phyloP scores from a whole-genome alignment of 345 rosid species.

The Lenwebbia sp. region DNA sequence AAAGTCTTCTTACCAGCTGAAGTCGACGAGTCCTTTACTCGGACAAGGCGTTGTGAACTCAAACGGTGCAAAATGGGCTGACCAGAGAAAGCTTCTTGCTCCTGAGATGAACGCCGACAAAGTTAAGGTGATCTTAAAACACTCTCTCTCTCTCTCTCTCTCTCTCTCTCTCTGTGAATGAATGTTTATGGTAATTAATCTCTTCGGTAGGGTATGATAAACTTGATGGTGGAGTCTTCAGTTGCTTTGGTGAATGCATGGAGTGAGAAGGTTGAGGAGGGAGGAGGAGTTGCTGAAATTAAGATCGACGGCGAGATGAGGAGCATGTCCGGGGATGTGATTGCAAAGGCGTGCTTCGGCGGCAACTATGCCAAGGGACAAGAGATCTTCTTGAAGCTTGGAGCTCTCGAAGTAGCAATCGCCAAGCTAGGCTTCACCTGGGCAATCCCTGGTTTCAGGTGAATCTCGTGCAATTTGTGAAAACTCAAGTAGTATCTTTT shows the following conservation, averaged over 20 bases:
- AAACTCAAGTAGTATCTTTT: too few species aligned
- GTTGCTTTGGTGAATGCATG: constrained; percentile 11
- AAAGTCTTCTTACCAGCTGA: constrained; percentile 14
- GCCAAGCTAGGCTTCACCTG: constrained; percentile 2
- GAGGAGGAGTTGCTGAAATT: constrained; percentile 10
- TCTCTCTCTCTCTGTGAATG: neutral
- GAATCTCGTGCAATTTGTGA: neutral
- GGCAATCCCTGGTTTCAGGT: constrained; percentile 16
- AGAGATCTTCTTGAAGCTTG: constrained; percentile 25
- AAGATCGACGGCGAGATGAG: constrained; percentile 13
- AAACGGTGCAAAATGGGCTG: constrained; percentile 15
- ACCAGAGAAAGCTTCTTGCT: constrained; percentile 17
- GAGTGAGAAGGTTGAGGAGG: constrained; percentile 10
- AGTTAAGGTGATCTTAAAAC: constrained; percentile 7
- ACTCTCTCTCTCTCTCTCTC: neutral
- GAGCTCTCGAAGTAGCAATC: constrained; percentile 20
- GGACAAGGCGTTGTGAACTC: constrained; percentile 20
- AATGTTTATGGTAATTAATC: neutral
- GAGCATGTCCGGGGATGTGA: constrained; percentile 32
- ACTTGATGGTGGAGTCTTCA: constrained; percentile 22
- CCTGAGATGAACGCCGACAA: constrained; percentile 17
- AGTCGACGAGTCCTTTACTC: constrained; percentile 6
- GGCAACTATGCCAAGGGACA: constrained; percentile 30
- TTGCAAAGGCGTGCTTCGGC: constrained; percentile 38
- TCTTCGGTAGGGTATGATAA: constrained; percentile 21